Evolutionary conservation across 1,139 yeast genomes (phyloP).

Genomic region (Yarrowia galli): DNA sequence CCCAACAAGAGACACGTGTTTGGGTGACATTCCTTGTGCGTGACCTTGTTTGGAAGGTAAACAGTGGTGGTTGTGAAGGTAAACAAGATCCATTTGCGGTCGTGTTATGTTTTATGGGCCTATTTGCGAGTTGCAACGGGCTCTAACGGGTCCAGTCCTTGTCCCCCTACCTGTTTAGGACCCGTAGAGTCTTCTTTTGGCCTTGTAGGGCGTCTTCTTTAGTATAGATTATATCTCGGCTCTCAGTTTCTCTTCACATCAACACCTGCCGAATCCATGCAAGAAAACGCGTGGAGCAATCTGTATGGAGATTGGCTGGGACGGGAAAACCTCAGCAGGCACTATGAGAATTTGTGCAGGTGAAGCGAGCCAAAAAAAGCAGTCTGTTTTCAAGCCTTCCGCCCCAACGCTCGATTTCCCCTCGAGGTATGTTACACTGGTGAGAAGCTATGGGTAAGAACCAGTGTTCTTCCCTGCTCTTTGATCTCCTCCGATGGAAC

Average conservation of each 20-base stretch:
- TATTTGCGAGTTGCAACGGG: neutral
- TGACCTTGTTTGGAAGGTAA: neutral
- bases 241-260: neutral
- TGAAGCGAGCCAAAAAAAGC: neutral
- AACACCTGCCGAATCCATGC: conserved; percentile 29
- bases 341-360: neutral
- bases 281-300: conserved; percentile 22
- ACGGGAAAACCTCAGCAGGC: too few relatives aligned
- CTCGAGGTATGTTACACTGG: too few relatives aligned
- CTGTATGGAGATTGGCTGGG: conserved; percentile 34
- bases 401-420: too few relatives aligned
- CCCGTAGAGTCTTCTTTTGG: neutral
- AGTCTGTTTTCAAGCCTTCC: too few relatives aligned
- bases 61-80: neutral
- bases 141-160: too few relatives aligned
- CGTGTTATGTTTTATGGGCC: neutral
- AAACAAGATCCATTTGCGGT: neutral
- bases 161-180: too few relatives aligned
- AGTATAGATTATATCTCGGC: neutral
- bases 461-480: too few relatives aligned
- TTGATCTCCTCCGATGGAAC: conserved; percentile 1
- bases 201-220: neutral
- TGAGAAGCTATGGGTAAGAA: too few relatives aligned
- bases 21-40: neutral
- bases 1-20: conserved; percentile 28